Evolutionary conservation across 2,329 filamentous ascomycete genomes (phyloP), one percentile per base, ranked within the genome.

Genomic region (Myrmaecium sp.): DNA sequence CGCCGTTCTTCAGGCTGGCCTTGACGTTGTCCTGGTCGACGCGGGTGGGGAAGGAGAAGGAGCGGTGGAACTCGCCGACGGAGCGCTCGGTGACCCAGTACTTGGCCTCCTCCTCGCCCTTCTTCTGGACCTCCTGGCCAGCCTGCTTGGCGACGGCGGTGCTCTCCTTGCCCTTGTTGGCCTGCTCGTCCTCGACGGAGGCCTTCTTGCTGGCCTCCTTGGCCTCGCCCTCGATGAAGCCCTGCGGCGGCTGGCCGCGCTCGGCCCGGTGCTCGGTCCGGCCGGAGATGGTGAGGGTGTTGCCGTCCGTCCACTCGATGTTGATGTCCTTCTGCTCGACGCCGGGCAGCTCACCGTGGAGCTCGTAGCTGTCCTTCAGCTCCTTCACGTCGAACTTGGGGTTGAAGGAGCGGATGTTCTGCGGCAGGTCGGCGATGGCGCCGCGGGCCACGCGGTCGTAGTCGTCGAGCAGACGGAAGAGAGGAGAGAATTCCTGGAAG

Each of bases 331-430:
- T 70, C 55, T 80, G 77, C 35, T 67, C 66, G 39, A 84, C 60
- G 29, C 80, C 80, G 0, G 79, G 74, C 5, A 86, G 68, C 52
- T 86, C 79, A 41, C 79, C 80, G 41, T 84, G 70, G 12, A 86
- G 72, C 52, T 86, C 74, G 46, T 82, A 86, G 35, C 58, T 49
- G 5, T 69, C 54, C 33, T 65, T 64, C 8, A 65, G 67, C 57
- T 89, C 80, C 47, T 68, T 73, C 34, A 84, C 63, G 42, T 86
- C 79, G 44, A 86, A 86, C 52, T 72, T 76, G 29, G 79, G 80
- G 31, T 68, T 65, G 65, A 82, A 84, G 43, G 66, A 58, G 24
- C 58, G 60, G 25, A 64, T 38, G 17, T 30, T 30, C 28, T 46
- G 37, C 23, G 43, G 27, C 31, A 43, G 35, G 24, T 23, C 23